Evolutionary conservation across 192 early-diverging fungal species (phyloP).

Genomic region (Chytriomyces confervae): DNA sequence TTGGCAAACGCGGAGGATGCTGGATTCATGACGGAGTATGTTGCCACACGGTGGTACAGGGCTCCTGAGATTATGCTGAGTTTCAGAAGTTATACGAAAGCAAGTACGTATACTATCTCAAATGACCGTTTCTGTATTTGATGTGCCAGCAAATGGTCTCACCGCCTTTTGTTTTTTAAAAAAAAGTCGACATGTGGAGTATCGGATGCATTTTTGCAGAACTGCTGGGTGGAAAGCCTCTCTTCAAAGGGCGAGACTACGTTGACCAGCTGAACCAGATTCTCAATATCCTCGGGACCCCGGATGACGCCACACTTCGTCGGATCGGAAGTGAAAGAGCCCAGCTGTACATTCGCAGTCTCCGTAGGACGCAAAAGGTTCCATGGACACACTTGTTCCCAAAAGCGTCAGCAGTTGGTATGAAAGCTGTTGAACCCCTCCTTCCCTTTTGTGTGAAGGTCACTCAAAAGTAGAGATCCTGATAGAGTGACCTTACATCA

Average conservation of each 20-base stretch:
- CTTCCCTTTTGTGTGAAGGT: background rate
- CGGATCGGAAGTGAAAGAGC: constrained; percentile 58
- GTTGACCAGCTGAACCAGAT: constrained; percentile 96
- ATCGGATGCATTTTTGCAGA: constrained; percentile 99
- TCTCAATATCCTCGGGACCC: constrained; percentile 94
- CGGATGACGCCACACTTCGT: constrained; percentile 79
- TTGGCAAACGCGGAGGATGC: constrained; percentile 39
- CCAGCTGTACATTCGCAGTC: background rate
- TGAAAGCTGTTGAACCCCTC: too few relatives aligned
- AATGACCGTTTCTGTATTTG: background rate
- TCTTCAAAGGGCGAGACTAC: constrained; percentile 70
- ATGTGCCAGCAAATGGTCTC: background rate
- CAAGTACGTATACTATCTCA: constrained; percentile 37
- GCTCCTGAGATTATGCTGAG: constrained; percentile 64
- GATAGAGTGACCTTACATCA: too few relatives aligned
- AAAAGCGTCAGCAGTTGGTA: constrained; percentile 76
- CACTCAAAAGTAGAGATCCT: too few relatives aligned
- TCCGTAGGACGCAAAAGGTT: constrained; percentile 82
- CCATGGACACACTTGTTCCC: constrained; percentile 85
- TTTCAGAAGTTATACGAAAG: constrained; percentile 61
- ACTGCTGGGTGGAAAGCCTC: constrained; percentile 68
- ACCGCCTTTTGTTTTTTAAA: constrained; percentile 1
- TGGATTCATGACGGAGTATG: constrained; percentile 61
- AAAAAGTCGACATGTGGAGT: constrained; percentile 94
- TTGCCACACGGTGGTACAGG: constrained; percentile 64